These are phyloP conservation scores for Boletellus deceptivus DNA, from an alignment of 1,284 basidiomycete genomes.

Conservation along the genomic window DNA sequence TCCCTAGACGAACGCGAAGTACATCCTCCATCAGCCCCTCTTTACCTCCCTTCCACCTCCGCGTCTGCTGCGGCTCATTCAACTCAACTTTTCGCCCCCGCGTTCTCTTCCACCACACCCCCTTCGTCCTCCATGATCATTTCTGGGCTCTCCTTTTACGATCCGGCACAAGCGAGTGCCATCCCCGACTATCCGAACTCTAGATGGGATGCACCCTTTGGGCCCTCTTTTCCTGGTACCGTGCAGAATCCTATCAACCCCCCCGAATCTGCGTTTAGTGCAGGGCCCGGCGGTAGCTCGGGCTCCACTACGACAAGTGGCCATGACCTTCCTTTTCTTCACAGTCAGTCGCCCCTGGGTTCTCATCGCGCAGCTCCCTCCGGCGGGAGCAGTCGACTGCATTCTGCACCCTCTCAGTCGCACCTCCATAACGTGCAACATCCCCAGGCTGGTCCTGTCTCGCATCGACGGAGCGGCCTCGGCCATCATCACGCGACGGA, in stretches of 20 bases:
- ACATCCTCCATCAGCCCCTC: not conserved
- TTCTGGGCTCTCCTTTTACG: slow-evolving; percentile 28
- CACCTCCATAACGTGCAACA: slow-evolving; percentile 6
- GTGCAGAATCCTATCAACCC: not conserved
- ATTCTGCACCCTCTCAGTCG: not conserved
- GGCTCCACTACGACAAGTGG: not conserved
- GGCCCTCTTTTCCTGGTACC: slow-evolving; percentile 10
- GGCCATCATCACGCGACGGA: not conserved
- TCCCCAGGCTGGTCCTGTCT: slow-evolving; percentile 14
- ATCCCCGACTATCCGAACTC: slow-evolving; percentile 15
- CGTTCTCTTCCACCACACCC: not conserved
- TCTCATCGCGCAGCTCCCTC: not conserved
- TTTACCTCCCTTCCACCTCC: slow-evolving; percentile 3
- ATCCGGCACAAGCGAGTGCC: slow-evolving; percentile 19
- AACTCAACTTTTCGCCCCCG: not conserved
- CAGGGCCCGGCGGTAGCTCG: not conserved
- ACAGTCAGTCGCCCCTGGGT: slow-evolving; percentile 1
- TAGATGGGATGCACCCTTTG: slow-evolving; percentile 25
- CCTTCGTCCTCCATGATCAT: slow-evolving; percentile 28
- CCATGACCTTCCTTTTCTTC: slow-evolving; percentile 1
- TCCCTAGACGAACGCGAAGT: not conserved
- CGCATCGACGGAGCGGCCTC: slow-evolving; percentile 8
- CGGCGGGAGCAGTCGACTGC: not conserved
- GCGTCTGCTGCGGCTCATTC: not conserved
- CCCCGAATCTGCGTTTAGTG: not conserved